A percentile compares a stretch with the other conserved stretches of the same genome.
Evolutionary conservation across 257 asterid genomes (phyloP).

Genomic region (Apocynum venetum): DNA sequence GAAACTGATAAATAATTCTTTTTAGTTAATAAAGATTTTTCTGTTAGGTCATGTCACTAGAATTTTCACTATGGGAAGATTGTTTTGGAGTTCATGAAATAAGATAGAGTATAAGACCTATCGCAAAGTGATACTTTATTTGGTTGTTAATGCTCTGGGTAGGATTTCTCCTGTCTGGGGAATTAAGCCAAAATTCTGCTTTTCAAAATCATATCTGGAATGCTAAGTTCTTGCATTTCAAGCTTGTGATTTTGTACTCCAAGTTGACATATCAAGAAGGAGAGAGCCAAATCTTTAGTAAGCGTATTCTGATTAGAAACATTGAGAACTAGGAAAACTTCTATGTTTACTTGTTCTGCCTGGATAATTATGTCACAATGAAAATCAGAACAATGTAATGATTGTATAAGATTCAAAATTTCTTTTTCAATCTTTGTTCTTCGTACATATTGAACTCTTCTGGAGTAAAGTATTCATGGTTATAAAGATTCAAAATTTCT

Average conservation of each 20-base stretch:
- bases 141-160: background rate
- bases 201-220: background rate
- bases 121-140: background rate
- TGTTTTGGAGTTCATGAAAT: background rate
- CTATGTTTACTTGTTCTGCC: background rate
- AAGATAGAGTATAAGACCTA: background rate
- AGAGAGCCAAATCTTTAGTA: background rate
- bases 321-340: background rate
- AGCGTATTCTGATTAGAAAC: background rate
- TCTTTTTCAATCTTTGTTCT: background rate
- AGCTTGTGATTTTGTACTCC: background rate
- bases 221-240: background rate
- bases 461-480: background rate
- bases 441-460: background rate
- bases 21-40: background rate
- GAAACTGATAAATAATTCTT: background rate
- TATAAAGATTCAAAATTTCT: background rate
- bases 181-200: background rate
- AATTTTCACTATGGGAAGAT: background rate
- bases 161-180: background rate
- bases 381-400: background rate
- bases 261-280: background rate
- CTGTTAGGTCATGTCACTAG: background rate
- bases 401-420: background rate
- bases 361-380: background rate